Evolutionary conservation across 2,329 filamentous ascomycete genomes (phyloP), one percentile per base, ranked within the genome.

Genomic region (Ascochyta viciae-villosae): DNA sequence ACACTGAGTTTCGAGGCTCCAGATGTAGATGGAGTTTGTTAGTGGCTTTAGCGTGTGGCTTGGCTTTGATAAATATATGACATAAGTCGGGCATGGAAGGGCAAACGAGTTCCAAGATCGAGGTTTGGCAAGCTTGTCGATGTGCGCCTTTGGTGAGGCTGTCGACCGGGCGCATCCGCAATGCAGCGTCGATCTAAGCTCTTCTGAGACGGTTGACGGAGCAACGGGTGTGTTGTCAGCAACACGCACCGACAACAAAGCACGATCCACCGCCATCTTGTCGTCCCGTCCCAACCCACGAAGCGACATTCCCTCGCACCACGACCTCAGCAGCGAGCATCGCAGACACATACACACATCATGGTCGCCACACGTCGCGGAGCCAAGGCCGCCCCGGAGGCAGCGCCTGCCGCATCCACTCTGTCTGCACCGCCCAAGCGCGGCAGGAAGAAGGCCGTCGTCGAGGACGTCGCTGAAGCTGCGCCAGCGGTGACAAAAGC

Each of bases 331-430:
- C 47, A 31, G 47, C 62, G 57, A 61, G 54, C 54, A 57, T 63
- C 31, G 54, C 44, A 49, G 59, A 43, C 6, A 55, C 61, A 67
- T 12, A 52, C 50, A 43, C 6, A 55, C 61, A 68, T 38, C 35
- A 73, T 73, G 70, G 70, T 72, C 60, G 64, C 67, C 55, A 73
- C 70, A 56, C 70, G 70, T 60, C 67, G 68, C 50, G 66, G 65
- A 62, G 63, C 64, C 44, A 66, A 67, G 43, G 59, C 62, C 24
- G 60, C 67, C 56, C 55, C 67, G 29, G 65, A 66, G 61, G 62
- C 48, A 31, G 50, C 60, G 31, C 58, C 66, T 58, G 61, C 69
- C 23, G 50, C 61, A 33, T 47, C 67, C 23, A 71, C 65, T n/a
- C 64, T 73, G 44, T 68, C 64, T 37, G 70, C 70, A 27, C 68